Conservation (phyloP, 169 alveolate species). For the Plasmodium coatneyi region DNA sequence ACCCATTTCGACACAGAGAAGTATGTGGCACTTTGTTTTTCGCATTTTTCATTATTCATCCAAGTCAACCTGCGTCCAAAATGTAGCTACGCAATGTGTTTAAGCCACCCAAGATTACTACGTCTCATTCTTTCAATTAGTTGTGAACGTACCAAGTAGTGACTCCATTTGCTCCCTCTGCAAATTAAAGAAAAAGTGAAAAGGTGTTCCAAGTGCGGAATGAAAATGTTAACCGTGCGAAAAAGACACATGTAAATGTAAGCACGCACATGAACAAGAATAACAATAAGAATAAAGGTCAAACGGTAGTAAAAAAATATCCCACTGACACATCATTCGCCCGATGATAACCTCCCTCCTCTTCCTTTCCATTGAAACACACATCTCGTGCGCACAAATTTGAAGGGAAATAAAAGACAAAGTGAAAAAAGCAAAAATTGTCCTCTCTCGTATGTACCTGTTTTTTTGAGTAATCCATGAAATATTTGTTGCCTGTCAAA, state of each 20-base stretch:
- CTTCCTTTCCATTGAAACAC: not conserved
- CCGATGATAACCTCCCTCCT: not conserved
- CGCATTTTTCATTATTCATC: not conserved
- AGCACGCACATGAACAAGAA: not conserved
- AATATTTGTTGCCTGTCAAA: constrained; percentile 21
- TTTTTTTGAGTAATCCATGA: constrained; percentile 58
- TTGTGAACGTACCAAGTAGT: constrained; percentile 24
- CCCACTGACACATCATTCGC: not conserved
- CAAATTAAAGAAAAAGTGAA: constrained; percentile 18
- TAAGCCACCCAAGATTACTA: not conserved
- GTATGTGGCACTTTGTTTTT: not conserved
- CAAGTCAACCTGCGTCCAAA: not conserved
- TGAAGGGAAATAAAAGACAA: not conserved
- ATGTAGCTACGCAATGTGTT: not conserved
- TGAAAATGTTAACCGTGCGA: not conserved
- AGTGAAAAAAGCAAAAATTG: not conserved
- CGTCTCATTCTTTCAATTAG: not conserved
- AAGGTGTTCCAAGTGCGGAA: not conserved
- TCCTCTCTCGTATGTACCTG: constrained; percentile 17
- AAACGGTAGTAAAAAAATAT: not conserved
- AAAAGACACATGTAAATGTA: not conserved
- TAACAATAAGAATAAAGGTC: not conserved
- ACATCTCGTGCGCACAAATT: not conserved
- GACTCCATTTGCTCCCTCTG: constrained; percentile 59
- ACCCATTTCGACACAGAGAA: not conserved